Conservation (phyloP, 2,329 filamentous ascomycete genomes). For the Ceratocystis colombiana region DNA sequence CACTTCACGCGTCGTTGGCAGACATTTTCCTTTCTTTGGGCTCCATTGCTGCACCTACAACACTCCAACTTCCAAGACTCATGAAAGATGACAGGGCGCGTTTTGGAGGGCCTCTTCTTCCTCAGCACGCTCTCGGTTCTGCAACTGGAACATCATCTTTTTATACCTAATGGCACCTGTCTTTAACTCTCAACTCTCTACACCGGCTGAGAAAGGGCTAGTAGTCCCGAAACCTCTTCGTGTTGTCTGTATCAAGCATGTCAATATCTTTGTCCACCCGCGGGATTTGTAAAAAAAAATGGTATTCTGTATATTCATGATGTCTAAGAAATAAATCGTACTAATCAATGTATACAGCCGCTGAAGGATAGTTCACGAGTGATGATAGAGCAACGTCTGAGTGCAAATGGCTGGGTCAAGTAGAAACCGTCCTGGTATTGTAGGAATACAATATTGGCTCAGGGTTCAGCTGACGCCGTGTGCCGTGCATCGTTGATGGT, state of each 20-base stretch:
- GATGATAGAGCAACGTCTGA: slow-evolving; percentile 35
- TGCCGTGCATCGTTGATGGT: slow-evolving; percentile 25
- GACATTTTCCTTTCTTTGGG: neutral
- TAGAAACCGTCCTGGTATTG: slow-evolving; percentile 27
- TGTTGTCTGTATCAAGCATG: neutral
- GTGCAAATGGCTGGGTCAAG: slow-evolving; percentile 13
- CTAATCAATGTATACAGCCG: neutral
- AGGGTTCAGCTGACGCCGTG: slow-evolving; percentile 18
- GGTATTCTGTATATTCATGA: slow-evolving; percentile 6
- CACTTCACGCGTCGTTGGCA: neutral
- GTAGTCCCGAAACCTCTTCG: neutral
- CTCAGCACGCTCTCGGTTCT: too few relatives aligned
- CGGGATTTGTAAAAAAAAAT: neutral
- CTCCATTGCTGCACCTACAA: neutral
- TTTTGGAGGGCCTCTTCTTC: too few relatives aligned
- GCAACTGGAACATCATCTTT: too few relatives aligned
- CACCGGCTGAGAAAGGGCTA: too few relatives aligned
- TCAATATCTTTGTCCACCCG: neutral
- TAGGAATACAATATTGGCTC: slow-evolving; percentile 28
- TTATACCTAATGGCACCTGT: too few relatives aligned
- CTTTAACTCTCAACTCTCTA: too few relatives aligned
- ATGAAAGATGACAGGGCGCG: too few relatives aligned
- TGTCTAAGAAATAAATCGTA: slow-evolving; percentile 6
- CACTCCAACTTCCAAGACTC: neutral
- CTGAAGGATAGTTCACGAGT: slow-evolving; percentile 29